phyloP scores from a whole-genome alignment of 176 grass and related monocot genomes.

The Aegilops umbellulata region DNA sequence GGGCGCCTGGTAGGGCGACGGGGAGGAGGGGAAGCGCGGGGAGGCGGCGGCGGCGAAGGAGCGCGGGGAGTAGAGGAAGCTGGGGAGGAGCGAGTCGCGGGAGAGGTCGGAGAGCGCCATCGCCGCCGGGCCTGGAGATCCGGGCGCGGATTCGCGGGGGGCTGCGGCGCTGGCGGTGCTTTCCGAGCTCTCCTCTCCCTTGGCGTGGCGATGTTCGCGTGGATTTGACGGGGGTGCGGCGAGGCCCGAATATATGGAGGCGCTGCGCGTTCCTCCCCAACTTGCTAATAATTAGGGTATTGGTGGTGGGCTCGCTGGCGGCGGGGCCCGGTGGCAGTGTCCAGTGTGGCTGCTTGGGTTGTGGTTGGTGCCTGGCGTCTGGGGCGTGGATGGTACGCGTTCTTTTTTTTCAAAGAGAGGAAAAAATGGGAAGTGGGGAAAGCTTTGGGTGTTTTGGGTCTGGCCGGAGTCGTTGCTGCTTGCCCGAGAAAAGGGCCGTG shows the following conservation, averaged over 20 bases:
- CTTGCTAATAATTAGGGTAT: too few relatives aligned
- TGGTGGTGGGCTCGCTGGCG: background rate
- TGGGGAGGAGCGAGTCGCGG: conserved; percentile 75
- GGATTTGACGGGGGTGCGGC: background rate
- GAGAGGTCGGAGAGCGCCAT: conserved; percentile 82
- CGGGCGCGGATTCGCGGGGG: conserved; percentile 22
- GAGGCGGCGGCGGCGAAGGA: conserved; percentile 38
- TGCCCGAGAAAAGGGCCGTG: background rate
- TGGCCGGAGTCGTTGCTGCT: background rate
- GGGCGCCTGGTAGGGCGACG: background rate
- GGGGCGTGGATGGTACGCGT: background rate
- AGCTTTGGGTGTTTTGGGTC: too few relatives aligned
- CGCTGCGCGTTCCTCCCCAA: too few relatives aligned
- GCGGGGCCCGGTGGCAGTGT: background rate
- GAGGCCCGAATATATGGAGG: conserved; percentile 36
- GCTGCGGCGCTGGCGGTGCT: background rate
- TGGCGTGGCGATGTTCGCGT: conserved; percentile 7
- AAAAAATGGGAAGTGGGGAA: too few relatives aligned
- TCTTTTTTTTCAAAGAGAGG: too few relatives aligned
- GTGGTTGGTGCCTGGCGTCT: background rate
- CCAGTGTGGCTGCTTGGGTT: background rate
- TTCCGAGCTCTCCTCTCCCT: conserved; percentile 20
- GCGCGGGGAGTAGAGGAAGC: conserved; percentile 66
- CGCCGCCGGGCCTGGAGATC: conserved; percentile 45
- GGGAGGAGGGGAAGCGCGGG: conserved; percentile 23